Evolutionary conservation across 2,329 filamentous ascomycete species (phyloP).

Genomic region (Herpomyces periplanetae): DNA sequence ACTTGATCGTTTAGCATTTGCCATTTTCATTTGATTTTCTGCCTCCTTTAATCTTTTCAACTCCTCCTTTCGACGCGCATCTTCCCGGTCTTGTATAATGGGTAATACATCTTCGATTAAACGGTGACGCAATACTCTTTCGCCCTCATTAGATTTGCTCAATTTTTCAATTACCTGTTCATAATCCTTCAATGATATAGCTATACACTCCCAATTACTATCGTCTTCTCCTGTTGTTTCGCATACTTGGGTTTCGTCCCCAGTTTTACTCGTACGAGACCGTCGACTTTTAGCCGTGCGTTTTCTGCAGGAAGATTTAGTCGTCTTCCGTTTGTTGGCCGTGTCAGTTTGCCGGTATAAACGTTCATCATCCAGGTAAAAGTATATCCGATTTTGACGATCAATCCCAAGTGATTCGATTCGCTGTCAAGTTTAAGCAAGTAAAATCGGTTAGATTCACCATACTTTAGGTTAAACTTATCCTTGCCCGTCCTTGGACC

Average conservation of each 20-base stretch:
- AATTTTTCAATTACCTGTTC: conserved; percentile 26
- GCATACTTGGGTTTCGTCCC: conserved; percentile 9
- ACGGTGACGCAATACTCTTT: conserved; percentile 30
- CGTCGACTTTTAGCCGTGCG: conserved; percentile 16
- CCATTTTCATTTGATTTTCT: conserved; percentile 46
- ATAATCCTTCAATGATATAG: conserved; percentile 40
- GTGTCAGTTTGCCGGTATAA: conserved; percentile 59
- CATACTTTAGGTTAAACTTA: too few relatives aligned
- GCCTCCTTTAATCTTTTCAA: too few relatives aligned
- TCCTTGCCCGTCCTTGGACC: too few relatives aligned
- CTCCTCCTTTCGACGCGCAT: conserved; percentile 36
- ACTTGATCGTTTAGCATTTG: conserved; percentile 73
- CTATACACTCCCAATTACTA: conserved; percentile 65
- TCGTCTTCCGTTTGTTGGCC: conserved; percentile 12
- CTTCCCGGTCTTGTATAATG: conserved; percentile 31
- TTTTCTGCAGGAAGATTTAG: conserved; percentile 16
- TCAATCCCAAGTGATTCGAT: conserved; percentile 71
- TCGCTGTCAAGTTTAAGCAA: conserved; percentile 8
- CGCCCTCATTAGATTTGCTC: conserved; percentile 43
- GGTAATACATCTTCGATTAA: conserved; percentile 44
- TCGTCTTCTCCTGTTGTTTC: conserved; percentile 6
- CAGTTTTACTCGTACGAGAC: conserved; percentile 9
- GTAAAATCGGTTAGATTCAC: too few relatives aligned
- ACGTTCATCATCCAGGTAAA: conserved; percentile 66
- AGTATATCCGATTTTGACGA: conserved; percentile 45